A percentile compares a stretch with the other conserved stretches of the same genome.
Conservation (phyloP, 129 eudicot genomes). For the Chrysanthemum lavandulifolium region DNA sequence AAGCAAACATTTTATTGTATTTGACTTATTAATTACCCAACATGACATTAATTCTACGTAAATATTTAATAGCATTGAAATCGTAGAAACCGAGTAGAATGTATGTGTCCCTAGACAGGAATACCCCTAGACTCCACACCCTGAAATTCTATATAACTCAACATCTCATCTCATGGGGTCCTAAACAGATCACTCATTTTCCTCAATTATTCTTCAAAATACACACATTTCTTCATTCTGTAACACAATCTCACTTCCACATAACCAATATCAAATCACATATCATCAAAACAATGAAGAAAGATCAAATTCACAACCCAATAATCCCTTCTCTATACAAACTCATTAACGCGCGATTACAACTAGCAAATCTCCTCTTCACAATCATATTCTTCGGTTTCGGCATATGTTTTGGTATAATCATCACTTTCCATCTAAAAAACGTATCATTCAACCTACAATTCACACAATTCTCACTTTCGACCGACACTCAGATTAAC, state of each 20-base stretch:
- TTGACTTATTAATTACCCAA: no score
- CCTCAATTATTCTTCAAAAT: background rate
- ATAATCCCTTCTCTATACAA: conserved; percentile 14
- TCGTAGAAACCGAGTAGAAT: conserved; percentile 30
- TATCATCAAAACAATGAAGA: conserved; percentile 26
- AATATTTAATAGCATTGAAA: background rate
- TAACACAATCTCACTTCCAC: no score
- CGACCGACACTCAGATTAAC: conserved; percentile 22
- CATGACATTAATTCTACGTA: background rate
- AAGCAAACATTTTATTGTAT: background rate
- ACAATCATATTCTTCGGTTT: conserved; percentile 46
- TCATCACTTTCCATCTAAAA: conserved; percentile 47
- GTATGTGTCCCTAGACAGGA: conserved; percentile 12
- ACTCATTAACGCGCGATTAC: conserved; percentile 27
- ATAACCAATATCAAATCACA: background rate
- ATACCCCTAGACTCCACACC: background rate
- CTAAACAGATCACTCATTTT: conserved; percentile 17
- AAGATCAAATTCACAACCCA: conserved; percentile 9
- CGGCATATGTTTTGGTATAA: conserved; percentile 59
- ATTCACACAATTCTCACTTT: conserved; percentile 36
- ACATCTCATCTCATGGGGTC: conserved; percentile 3
- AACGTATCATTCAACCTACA: conserved; percentile 46
- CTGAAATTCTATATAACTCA: background rate
- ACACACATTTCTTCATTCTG: background rate
- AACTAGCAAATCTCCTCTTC: conserved; percentile 42